Evolutionary conservation across 192 early-diverging fungal species (phyloP).

Genomic region (Coemansia sp.): DNA sequence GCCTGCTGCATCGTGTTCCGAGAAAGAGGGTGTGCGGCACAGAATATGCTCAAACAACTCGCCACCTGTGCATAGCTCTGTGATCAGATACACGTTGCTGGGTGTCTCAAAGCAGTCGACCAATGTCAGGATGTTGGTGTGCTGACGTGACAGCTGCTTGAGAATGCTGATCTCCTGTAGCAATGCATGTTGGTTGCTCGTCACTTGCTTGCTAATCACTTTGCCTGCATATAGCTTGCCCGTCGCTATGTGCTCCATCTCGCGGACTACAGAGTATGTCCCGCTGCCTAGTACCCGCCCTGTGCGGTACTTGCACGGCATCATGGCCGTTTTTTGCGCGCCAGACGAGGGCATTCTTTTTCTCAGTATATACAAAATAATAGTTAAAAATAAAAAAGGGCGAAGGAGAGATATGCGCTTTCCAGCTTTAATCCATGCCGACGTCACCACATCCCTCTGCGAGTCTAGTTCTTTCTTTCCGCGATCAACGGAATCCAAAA

Average conservation of each 20-base stretch:
- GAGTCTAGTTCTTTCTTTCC: too few relatives aligned
- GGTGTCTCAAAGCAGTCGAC: conserved; percentile 79
- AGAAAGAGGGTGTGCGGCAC: conserved; percentile 56
- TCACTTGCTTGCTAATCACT: conserved; percentile 74
- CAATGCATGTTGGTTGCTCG: conserved; percentile 57
- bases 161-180: conserved; percentile 73
- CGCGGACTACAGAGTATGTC: conserved; percentile 49
- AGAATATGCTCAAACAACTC: conserved; percentile 91
- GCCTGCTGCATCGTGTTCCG: conserved; percentile 77
- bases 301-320: conserved; percentile 47
- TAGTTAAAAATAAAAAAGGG: not conserved
- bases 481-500: too few relatives aligned
- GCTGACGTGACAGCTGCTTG: conserved; percentile 63
- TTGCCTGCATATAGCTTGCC: conserved; percentile 74
- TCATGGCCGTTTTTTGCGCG: not conserved
- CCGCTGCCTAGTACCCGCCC: conserved; percentile 37
- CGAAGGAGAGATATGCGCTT: too few relatives aligned
- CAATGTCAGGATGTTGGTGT: conserved; percentile 69
- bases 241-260: conserved; percentile 59
- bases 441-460: too few relatives aligned
- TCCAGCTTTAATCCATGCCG: too few relatives aligned
- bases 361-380: not conserved
- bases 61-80: conserved; percentile 78
- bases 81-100: conserved; percentile 75
- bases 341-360: conserved; percentile 3